phyloP scores from a whole-genome alignment of 495 filamentous ascomycete genomes.

The Daldinia decipiens region DNA sequence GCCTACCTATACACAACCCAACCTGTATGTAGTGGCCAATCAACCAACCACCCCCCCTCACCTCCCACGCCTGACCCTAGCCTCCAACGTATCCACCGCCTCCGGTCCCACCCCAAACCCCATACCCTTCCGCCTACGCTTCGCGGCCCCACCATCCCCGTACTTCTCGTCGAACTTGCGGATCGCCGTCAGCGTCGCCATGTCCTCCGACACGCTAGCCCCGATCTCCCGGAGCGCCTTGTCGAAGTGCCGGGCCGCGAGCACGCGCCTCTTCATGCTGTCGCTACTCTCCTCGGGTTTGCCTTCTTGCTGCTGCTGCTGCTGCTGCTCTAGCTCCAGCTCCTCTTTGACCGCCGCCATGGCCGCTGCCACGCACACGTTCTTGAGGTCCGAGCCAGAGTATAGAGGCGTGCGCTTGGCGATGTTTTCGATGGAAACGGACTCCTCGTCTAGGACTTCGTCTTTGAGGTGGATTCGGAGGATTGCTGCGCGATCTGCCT shows the following conservation, averaged over 20 bases:
- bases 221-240: conserved; percentile 89
- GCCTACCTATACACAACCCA: not conserved
- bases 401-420: conserved; percentile 87
- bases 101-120: conserved; percentile 69
- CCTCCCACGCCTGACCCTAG: conserved; percentile 34
- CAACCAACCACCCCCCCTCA: not conserved
- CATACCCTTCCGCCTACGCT: conserved; percentile 65
- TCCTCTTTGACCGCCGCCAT: conserved; percentile 87
- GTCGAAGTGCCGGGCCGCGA: conserved; percentile 77
- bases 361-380: conserved; percentile 89
- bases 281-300: conserved; percentile 31
- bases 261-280: conserved; percentile 71
- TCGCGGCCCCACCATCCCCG: conserved; percentile 81
- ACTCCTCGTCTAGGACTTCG: conserved; percentile 72
- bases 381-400: conserved; percentile 96
- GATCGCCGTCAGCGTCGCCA: conserved; percentile 85
- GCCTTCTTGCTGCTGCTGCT: conserved; percentile 43
- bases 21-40: not conserved
- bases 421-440: conserved; percentile 74
- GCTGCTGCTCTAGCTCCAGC: conserved; percentile 61
- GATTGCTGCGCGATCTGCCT: conserved; percentile 80
- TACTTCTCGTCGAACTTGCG: conserved; percentile 96
- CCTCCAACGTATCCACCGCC: conserved; percentile 28
- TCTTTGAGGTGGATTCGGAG: conserved; percentile 84
- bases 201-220: conserved; percentile 94